Conservation (phyloP, 116 monocot species). For the Posidonia oceanica region DNA sequence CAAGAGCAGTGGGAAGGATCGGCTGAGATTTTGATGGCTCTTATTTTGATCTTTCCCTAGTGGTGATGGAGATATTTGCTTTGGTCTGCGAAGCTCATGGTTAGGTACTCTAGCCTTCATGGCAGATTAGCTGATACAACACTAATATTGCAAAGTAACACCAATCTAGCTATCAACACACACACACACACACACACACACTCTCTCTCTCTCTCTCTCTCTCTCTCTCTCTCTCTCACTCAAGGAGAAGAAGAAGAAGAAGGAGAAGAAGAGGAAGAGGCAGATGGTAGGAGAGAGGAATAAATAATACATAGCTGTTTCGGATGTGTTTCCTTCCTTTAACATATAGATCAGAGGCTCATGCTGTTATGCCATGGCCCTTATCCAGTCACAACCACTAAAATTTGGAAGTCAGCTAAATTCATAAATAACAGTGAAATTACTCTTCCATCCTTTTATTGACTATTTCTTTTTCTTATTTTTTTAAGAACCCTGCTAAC, state of each 20-base stretch:
- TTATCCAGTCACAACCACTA: not conserved
- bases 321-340: too few relatives aligned
- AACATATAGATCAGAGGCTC: too few relatives aligned
- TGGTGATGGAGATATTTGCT: not conserved
- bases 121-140: not conserved
- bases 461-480: not conserved
- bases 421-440: not conserved
- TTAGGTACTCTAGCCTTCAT: not conserved
- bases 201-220: not conserved
- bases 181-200: too few relatives aligned
- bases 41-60: not conserved
- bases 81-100: not conserved
- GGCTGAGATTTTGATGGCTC: not conserved
- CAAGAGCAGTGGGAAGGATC: slow-evolving; percentile 5
- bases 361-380: not conserved
- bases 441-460: not conserved
- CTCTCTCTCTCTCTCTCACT: not conserved
- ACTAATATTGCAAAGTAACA: too few relatives aligned
- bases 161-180: not conserved
- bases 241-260: not conserved
- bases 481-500: not conserved
- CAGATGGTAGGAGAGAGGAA: too few relatives aligned
- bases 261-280: not conserved
- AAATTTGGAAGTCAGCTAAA: not conserved
- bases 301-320: too few relatives aligned